phyloP scores from a whole-genome alignment of 2,329 filamentous ascomycete species.

The Keithomyces neogunnii region DNA sequence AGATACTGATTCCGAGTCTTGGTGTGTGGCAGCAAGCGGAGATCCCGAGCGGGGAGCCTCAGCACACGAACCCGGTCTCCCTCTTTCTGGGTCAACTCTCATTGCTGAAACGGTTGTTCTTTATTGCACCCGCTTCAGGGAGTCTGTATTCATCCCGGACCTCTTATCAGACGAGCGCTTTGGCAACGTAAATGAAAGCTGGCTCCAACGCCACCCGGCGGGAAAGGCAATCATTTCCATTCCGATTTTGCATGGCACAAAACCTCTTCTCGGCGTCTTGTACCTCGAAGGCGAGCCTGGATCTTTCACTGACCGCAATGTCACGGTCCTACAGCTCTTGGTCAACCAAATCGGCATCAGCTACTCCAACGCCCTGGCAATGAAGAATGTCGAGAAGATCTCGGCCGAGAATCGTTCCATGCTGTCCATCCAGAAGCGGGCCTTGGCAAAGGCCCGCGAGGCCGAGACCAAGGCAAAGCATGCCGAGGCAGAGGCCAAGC shows the following conservation, averaged over 20 bases:
- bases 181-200: slow-evolving; percentile 62
- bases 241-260: slow-evolving; percentile 65
- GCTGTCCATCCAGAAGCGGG: slow-evolving; percentile 67
- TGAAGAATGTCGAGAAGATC: slow-evolving; percentile 67
- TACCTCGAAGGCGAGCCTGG: slow-evolving; percentile 69
- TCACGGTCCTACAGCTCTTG: slow-evolving; percentile 58
- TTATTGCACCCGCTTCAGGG: slow-evolving; percentile 69
- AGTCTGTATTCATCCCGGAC: slow-evolving; percentile 66
- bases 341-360: slow-evolving; percentile 73
- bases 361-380: slow-evolving; percentile 58
- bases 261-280: slow-evolving; percentile 62
- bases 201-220: slow-evolving; percentile 58
- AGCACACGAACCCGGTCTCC: slow-evolving; percentile 57
- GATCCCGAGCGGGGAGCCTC: slow-evolving; percentile 61
- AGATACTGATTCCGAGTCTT: slow-evolving; percentile 52
- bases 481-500: slow-evolving; percentile 67
- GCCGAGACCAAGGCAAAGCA: slow-evolving; percentile 70
- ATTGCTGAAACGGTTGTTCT: slow-evolving; percentile 71
- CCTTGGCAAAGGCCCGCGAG: slow-evolving; percentile 61
- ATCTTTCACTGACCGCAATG: slow-evolving; percentile 67
- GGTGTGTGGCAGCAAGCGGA: slow-evolving; percentile 67
- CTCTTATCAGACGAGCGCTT: slow-evolving; percentile 69
- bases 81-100: slow-evolving; percentile 55
- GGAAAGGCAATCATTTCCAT: slow-evolving; percentile 74
- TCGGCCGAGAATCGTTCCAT: slow-evolving; percentile 71